Evolutionary conservation across 1,284 basidiomycete genomes (phyloP).

Genomic region (Apiotrichum laibachii): DNA sequence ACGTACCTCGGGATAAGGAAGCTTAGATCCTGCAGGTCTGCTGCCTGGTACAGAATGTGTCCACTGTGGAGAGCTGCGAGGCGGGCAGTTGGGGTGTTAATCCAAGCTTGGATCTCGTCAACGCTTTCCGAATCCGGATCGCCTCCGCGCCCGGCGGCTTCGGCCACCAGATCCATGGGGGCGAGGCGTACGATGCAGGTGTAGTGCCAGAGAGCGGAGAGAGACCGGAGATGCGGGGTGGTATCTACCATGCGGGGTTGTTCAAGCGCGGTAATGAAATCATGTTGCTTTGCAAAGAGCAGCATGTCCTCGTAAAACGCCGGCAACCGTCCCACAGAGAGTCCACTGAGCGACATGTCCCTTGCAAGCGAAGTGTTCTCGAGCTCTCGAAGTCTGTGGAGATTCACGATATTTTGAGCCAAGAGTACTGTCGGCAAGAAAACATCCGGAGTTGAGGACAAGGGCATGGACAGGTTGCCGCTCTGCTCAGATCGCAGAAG

Average conservation of each 20-base stretch:
- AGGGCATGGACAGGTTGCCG: background rate
- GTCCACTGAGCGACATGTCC: background rate
- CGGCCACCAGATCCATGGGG: constrained; percentile 7
- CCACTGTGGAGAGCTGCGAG: constrained; percentile 11
- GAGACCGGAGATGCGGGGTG: background rate
- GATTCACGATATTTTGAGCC: constrained; percentile 12
- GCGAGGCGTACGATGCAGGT: constrained; percentile 8
- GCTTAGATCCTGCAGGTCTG: constrained; percentile 7
- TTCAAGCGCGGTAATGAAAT: background rate
- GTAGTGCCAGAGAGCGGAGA: constrained; percentile 12
- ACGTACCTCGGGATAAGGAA: constrained; percentile 13
- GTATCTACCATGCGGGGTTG: background rate
- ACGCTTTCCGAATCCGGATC: background rate
- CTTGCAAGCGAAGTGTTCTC: background rate
- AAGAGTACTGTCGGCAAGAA: constrained; percentile 8
- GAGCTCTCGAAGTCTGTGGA: constrained; percentile 7
- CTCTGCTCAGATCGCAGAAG: background rate
- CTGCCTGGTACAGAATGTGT: constrained; percentile 1
- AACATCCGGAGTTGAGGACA: background rate
- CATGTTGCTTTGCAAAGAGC: background rate
- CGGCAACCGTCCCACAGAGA: background rate
- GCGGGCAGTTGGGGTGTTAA: background rate
- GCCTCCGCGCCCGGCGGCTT: constrained; percentile 8
- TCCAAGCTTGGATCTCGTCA: constrained; percentile 4
- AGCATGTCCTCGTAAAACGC: constrained; percentile 7